Percentiles rank a stretch among this genome's conserved stretches.
Conservation (phyloP, 768 basidiomycete genomes). For the Goffeauzyma gilvescens region DNA sequence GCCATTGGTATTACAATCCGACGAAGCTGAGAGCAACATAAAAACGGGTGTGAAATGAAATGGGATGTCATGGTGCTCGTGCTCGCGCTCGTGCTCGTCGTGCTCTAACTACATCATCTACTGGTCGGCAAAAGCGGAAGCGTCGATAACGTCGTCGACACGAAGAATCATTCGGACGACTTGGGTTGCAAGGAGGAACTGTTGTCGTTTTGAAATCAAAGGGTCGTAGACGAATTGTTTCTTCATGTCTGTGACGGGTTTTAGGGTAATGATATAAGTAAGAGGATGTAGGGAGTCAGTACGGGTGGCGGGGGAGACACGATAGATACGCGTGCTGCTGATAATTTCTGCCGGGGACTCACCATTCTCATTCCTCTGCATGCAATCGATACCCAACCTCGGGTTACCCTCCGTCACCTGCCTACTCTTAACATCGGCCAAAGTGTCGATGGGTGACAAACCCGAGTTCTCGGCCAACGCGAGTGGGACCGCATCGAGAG, state of each 20-base stretch:
- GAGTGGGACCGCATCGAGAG: conserved; percentile 82
- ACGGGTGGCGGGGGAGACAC: neutral
- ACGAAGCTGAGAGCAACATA: no score
- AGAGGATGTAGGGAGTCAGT: no score
- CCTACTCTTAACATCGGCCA: conserved; percentile 84
- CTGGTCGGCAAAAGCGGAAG: conserved; percentile 15
- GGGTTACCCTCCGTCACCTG: conserved; percentile 74
- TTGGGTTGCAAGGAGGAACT: conserved; percentile 92
- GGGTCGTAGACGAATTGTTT: conserved; percentile 93
- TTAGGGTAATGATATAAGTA: neutral
- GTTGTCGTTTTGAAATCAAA: conserved; percentile 88
- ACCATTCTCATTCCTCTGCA: conserved; percentile 71
- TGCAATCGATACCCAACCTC: conserved; percentile 79
- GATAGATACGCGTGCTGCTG: neutral
- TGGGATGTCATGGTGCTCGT: no score
- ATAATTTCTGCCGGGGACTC: conserved; percentile 17
- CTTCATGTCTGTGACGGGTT: conserved; percentile 68
- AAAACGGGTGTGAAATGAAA: no score
- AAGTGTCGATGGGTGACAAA: conserved; percentile 81
- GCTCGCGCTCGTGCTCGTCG: no score
- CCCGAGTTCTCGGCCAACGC: conserved; percentile 97
- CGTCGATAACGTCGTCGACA: conserved; percentile 32
- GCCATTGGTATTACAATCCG: no score
- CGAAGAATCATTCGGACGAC: conserved; percentile 34
- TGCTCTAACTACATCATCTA: no score